Evolutionary conservation across 345 rosid species (phyloP).

Genomic region (Brassica cretica): DNA sequence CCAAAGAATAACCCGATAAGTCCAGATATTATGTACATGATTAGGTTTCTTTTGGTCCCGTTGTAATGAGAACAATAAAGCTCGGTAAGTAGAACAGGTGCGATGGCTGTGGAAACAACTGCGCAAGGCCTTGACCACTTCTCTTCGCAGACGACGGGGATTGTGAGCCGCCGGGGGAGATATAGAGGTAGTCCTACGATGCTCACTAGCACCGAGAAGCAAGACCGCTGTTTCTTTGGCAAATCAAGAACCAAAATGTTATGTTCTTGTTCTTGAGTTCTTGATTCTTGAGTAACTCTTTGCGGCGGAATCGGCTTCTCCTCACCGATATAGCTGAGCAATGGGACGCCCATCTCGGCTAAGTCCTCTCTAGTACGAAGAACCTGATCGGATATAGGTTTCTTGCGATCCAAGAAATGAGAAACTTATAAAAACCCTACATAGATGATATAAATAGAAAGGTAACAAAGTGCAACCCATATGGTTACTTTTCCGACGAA

Average conservation of each 20-base stretch:
- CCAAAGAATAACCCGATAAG: constrained; percentile 53
- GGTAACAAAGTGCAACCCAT: constrained; percentile 65
- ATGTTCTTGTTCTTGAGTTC: constrained; percentile 31
- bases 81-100: constrained; percentile 63
- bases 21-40: constrained; percentile 51
- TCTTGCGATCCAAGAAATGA: constrained; percentile 37
- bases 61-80: constrained; percentile 51
- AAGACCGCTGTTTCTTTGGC: constrained; percentile 12
- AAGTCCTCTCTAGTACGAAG: constrained; percentile 35
- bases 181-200: constrained; percentile 66
- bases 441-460: constrained; percentile 55
- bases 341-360: constrained; percentile 38
- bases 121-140: constrained; percentile 80
- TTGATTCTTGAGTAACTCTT: constrained; percentile 31
- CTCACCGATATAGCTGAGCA: constrained; percentile 32
- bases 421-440: constrained; percentile 59
- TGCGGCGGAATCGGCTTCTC: constrained; percentile 38
- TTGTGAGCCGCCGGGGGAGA: constrained; percentile 81
- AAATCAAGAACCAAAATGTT: constrained; percentile 21
- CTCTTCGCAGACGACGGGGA: constrained; percentile 62
- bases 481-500: constrained; percentile 53
- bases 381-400: constrained; percentile 26
- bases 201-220: constrained; percentile 34
- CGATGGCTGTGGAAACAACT: constrained; percentile 58
- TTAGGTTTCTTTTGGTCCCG: constrained; percentile 27